Base-by-base conservation (phyloP, 352 stramenopile species). In the Globisporangium rhizosaccharum region DNA sequence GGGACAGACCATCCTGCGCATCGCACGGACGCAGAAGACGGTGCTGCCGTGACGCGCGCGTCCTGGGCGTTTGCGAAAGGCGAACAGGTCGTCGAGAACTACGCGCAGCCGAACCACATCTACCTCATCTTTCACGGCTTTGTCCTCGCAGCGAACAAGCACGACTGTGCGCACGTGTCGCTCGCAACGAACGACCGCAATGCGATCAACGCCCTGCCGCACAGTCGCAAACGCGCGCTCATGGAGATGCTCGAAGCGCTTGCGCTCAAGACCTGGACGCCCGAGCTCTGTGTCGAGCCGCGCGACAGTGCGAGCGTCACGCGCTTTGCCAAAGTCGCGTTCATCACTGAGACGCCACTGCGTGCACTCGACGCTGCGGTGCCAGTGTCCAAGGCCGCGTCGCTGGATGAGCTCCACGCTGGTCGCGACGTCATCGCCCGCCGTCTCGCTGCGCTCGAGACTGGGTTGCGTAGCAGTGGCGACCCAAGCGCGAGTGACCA, bases 81-180 rank as follows among this genome's bases (percentile, higher is more conserved):
- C 9, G 71, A 91, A 17, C 72, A 97, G 53, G 65, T 98, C 44
- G 87, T 98, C 33, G 92, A 98, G 63, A 95, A 97, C 72, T 98
- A 98, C 64, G 92, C 83, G 1, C 92, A 97, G 70, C 75, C 92
- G 20, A 98, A 97, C 71, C 87, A 97, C 73, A 94, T 97, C 55
- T 97, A 97, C 62, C 72, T 97, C 51, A 49, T 95, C 4, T 97
- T 94, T 66, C 92, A 98, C 67, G 92, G 92, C 37, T 98, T 98
- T 55, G 78, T 88, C 23, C 65, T 98, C 7, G 56, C 45, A 18
- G 23, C 59, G 6, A 97, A 97, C 71, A 74, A 65, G 20, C 67
- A 95, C 69, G 89, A 97, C 61, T 97, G 90, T 57, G 80, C 85
- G 9, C 79, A 89, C 55, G 67, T 90, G 36, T 68, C 71, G 39